phyloP scores from a whole-genome alignment of 2,329 filamentous ascomycete species.

The Fusarium beomiforme region DNA sequence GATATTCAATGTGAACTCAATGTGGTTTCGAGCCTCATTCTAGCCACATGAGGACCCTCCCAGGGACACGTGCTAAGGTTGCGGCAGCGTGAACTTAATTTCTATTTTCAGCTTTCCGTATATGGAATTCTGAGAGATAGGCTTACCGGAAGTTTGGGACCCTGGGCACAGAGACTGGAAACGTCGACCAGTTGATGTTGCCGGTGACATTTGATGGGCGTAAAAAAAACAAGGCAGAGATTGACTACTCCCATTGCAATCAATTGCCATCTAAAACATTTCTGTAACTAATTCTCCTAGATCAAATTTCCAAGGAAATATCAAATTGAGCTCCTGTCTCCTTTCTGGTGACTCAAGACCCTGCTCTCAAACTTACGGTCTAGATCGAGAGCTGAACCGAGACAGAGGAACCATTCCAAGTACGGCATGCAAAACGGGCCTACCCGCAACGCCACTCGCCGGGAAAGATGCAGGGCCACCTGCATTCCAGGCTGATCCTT shows the following conservation, averaged over 20 bases:
- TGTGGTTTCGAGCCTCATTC: background rate
- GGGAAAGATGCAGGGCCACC: background rate
- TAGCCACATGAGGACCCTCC: background rate
- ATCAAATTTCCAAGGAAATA: background rate
- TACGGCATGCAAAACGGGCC: background rate
- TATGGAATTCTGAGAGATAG: background rate
- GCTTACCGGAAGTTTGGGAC: background rate
- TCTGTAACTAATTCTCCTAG: background rate
- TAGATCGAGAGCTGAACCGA: background rate
- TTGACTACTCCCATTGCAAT: background rate
- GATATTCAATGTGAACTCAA: constrained; percentile 2
- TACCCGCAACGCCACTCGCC: background rate
- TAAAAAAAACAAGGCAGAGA: background rate
- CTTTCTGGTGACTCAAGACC: background rate
- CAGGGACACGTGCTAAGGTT: background rate
- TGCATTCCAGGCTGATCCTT: constrained; percentile 8
- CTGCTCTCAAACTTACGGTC: background rate
- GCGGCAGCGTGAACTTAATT: background rate
- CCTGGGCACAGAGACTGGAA: background rate
- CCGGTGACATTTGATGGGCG: background rate
- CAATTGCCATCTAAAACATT: background rate
- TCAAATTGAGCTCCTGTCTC: background rate
- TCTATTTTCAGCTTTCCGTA: background rate
- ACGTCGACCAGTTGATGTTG: background rate
- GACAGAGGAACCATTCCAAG: background rate